These are phyloP conservation scores for Septoria petroselini DNA, from an alignment of 2,329 filamentous ascomycete genomes.

Conservation along the genomic window DNA sequence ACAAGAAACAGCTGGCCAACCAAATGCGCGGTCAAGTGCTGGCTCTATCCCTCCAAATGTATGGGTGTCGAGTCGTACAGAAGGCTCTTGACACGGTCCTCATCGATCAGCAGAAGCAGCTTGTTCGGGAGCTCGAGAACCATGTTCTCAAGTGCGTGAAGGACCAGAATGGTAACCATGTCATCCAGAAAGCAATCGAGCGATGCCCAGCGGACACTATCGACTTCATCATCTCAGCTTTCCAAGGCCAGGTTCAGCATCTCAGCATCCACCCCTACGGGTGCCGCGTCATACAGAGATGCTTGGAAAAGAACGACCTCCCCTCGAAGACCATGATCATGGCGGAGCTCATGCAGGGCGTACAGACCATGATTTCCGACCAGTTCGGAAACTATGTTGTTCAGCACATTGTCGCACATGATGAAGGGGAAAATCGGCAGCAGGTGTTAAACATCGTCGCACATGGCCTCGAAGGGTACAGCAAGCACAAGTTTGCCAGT, in stretches of 20 bases:
- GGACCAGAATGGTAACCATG: slow-evolving; percentile 92
- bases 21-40: slow-evolving; percentile 85
- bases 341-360: slow-evolving; percentile 71
- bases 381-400: slow-evolving; percentile 96
- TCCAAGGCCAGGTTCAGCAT: slow-evolving; percentile 69
- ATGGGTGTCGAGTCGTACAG: slow-evolving; percentile 92
- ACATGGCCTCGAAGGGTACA: slow-evolving; percentile 67
- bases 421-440: slow-evolving; percentile 66
- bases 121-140: slow-evolving; percentile 77
- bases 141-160: slow-evolving; percentile 75
- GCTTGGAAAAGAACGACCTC: slow-evolving; percentile 73
- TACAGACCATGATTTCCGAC: slow-evolving; percentile 71
- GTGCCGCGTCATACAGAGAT: slow-evolving; percentile 88
- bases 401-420: slow-evolving; percentile 83
- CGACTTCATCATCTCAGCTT: slow-evolving; percentile 77
- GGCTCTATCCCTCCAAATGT: slow-evolving; percentile 79
- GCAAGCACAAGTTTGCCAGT: slow-evolving; percentile 94
- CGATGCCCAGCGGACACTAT: slow-evolving; percentile 73
- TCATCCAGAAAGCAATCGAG: slow-evolving; percentile 90
- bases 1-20: slow-evolving; percentile 82
- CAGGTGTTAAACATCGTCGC: slow-evolving; percentile 73
- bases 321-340: slow-evolving; percentile 70
- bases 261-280: slow-evolving; percentile 80
- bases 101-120: slow-evolving; percentile 81
- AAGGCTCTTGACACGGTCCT: slow-evolving; percentile 91